Conservation (phyloP, 2,329 filamentous ascomycete genomes). For the Alternaria novae-zelandiae region DNA sequence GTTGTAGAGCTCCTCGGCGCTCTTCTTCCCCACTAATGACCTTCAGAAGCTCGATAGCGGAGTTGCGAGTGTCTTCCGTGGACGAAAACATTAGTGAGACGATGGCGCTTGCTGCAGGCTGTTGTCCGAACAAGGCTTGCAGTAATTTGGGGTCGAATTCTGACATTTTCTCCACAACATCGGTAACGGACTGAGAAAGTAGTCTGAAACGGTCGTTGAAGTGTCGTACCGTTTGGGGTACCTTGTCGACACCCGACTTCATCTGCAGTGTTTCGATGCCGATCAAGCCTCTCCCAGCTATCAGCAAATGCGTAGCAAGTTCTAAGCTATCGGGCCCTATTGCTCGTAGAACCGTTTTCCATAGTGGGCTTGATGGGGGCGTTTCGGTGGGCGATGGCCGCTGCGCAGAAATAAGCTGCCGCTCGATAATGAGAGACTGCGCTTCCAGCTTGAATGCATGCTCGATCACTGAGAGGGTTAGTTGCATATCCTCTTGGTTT, state of each 20-base stretch:
- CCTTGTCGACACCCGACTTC: constrained; percentile 46
- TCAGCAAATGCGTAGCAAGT: constrained; percentile 75
- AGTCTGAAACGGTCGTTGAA: constrained; percentile 79
- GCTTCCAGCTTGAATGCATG: constrained; percentile 74
- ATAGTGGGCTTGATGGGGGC: constrained; percentile 76
- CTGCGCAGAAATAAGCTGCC: constrained; percentile 67
- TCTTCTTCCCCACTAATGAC: constrained; percentile 74
- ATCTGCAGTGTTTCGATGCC: constrained; percentile 73
- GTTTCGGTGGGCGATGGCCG: constrained; percentile 68
- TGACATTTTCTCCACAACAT: constrained; percentile 78
- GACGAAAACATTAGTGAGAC: constrained; percentile 83
- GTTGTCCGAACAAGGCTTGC: constrained; percentile 70
- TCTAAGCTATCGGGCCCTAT: constrained; percentile 71
- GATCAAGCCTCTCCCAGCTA: constrained; percentile 73
- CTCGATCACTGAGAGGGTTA: constrained; percentile 70
- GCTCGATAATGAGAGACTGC: constrained; percentile 72
- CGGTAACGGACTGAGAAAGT: constrained; percentile 68
- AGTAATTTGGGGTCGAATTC: constrained; percentile 76
- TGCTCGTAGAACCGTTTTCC: constrained; percentile 75
- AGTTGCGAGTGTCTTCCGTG: constrained; percentile 78
- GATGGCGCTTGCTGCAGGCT: constrained; percentile 73
- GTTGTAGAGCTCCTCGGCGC: constrained; percentile 65
- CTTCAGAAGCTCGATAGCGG: constrained; percentile 82
- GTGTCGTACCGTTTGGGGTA: constrained; percentile 64
- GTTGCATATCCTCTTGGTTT: constrained; percentile 45